Evolutionary conservation across 2,329 filamentous ascomycete species (phyloP), one percentile per base, ranked within the genome.

Genomic region (Aspergillus unguis): DNA sequence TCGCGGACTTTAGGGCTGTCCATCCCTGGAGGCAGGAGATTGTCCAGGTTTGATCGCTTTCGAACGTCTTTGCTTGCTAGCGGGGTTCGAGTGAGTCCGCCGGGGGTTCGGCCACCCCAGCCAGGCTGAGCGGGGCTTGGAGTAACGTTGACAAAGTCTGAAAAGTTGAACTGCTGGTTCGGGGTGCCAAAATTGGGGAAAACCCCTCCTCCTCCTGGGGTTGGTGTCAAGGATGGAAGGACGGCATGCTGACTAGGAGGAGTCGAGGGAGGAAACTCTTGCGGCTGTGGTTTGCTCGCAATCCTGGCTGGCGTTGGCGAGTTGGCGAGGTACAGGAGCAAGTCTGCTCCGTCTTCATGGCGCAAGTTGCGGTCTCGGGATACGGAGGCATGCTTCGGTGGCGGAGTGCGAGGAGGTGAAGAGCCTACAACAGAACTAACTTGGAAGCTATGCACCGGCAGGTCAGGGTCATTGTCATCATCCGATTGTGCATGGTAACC

Each of bases 141-240:
- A 5, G 94, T 96, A 69, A 97, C 92, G 73, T 97, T 96, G 68
- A 97, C 87, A 73, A 96, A 99, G 68, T 99, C 94, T 48, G 91
- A 85, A 74, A 97, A 95, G 75, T 97, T 95, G 72, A 97, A 95
- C 45, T 79, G 83, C 66, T 92, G 88, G 11, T 86, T 86, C 0
- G 92, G 92, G 1, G 92, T 97, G 58, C 83, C 85, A 47, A 85
- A 80, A 44, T 80, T 79, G 41, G 85, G 83, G 86, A 95, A 52
- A 85, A 95, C 25, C 88, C 77, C 48, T 88, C 77, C 46, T 88
- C 77, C 46, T 83, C 88, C 59, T 78, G 82, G 77, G 9, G 82
- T 84, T 2, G 72, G 70, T 29, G 80, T 78, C 50, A 84, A 71
- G 50, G 80, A 76, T 45, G 77, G 75, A 41, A 80, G 69, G 27